Evolutionary conservation across 148 eudicot species (phyloP).

Genomic region (Beta vulgaris): DNA sequence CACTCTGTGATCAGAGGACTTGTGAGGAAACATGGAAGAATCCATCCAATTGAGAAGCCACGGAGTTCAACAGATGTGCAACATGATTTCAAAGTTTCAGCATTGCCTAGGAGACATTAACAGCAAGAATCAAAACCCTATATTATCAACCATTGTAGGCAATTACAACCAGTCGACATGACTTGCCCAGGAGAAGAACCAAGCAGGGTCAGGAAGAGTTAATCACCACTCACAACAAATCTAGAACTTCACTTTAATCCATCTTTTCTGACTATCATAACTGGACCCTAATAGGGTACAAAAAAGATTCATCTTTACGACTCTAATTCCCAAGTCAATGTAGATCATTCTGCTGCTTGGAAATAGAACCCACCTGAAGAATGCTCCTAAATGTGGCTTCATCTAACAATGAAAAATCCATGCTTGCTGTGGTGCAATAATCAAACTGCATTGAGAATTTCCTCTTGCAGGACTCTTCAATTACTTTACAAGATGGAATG

Average conservation of each 20-base stretch:
- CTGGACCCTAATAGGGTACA: background rate
- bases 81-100: slow-evolving; percentile 19
- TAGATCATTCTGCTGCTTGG: slow-evolving; percentile 7
- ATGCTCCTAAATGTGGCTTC: slow-evolving; percentile 70
- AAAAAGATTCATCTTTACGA: background rate
- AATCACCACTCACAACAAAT: slow-evolving; percentile 6
- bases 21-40: slow-evolving; percentile 6
- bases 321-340: slow-evolving; percentile 8
- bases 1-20: slow-evolving; percentile 10
- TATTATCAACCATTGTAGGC: slow-evolving; percentile 7
- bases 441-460: slow-evolving; percentile 82
- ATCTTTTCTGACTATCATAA: slow-evolving; percentile 1
- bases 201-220: background rate
- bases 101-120: slow-evolving; percentile 14
- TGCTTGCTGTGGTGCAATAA: slow-evolving; percentile 84
- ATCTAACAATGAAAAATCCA: slow-evolving; percentile 75
- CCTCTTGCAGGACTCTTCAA: slow-evolving; percentile 89
- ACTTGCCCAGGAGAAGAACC: background rate
- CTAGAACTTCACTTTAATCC: slow-evolving; percentile 8
- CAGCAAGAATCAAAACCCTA: slow-evolving; percentile 16
- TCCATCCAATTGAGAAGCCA: slow-evolving; percentile 21
- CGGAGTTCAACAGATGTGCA: slow-evolving; percentile 11
- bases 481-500: slow-evolving; percentile 73
- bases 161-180: background rate
- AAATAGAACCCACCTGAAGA: slow-evolving; percentile 80